phyloP scores from a whole-genome alignment of 139 green algal species.

The Coelastrella sp. region DNA sequence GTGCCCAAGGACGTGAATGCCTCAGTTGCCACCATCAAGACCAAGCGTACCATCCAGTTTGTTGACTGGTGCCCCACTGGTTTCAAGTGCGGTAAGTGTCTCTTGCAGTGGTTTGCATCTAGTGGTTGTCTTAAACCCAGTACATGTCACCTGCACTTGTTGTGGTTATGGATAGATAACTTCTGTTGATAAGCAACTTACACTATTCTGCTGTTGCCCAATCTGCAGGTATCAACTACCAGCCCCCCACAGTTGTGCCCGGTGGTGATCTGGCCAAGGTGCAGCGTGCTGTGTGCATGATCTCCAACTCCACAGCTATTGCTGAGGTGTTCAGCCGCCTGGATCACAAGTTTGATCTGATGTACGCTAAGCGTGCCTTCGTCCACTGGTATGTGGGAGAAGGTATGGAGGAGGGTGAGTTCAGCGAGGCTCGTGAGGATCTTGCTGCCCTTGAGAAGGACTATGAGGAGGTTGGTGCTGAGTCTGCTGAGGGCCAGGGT shows the following conservation, averaged over 20 bases:
- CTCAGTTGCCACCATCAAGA: constrained; percentile 98
- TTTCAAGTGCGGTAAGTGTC: constrained; percentile 96
- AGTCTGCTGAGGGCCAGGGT: constrained; percentile 83
- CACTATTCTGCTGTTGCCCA: no score
- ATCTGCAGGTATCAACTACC: constrained; percentile 95
- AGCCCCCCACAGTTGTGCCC: constrained; percentile 98
- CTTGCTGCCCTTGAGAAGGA: constrained; percentile 99
- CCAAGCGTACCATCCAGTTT: constrained; percentile 98
- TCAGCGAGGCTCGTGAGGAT: constrained; percentile 95
- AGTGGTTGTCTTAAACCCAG: no score
- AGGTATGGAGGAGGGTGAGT: constrained; percentile 96
- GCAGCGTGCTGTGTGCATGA: constrained; percentile 99
- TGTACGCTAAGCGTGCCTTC: constrained; percentile 99
- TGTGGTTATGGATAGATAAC: no score
- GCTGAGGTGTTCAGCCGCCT: constrained; percentile 98
- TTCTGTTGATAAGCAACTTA: no score
- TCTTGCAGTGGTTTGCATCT: no score
- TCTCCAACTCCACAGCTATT: constrained; percentile 99
- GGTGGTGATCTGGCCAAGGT: constrained; percentile 99
- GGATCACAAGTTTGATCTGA: constrained; percentile 99
- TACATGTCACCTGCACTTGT: no score
- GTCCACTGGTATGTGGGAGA: constrained; percentile 99
- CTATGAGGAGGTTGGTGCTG: constrained; percentile 97
- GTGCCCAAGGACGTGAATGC: constrained; percentile 99
- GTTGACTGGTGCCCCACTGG: constrained; percentile 99